These are phyloP conservation scores for Wickerhamomyces queroliae DNA, from an alignment of 805 yeast genomes.

Conservation along the genomic window DNA sequence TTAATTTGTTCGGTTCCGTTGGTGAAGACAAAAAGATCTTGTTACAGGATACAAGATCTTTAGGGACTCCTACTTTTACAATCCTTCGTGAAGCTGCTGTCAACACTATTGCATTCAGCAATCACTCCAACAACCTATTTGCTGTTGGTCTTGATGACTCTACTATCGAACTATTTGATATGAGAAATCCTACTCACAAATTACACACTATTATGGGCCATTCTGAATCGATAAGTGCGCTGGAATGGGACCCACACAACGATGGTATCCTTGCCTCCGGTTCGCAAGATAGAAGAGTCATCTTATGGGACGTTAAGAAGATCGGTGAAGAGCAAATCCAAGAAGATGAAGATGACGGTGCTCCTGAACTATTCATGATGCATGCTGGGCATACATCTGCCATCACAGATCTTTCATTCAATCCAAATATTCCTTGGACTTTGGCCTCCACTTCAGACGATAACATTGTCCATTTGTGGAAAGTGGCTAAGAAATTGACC, in stretches of 20 bases:
- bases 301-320: constrained; percentile 73
- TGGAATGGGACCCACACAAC: constrained; percentile 72
- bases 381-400: constrained; percentile 88
- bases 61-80: constrained; percentile 18
- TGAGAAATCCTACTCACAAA: constrained; percentile 40
- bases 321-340: constrained; percentile 82
- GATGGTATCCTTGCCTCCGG: constrained; percentile 79
- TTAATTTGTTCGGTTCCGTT: constrained; percentile 57
- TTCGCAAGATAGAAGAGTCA: constrained; percentile 69
- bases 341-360: constrained; percentile 89
- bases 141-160: constrained; percentile 71
- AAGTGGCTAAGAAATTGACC: constrained; percentile 30
- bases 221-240: constrained; percentile 59
- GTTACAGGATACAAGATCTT: constrained; percentile 47
- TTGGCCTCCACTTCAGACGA: constrained; percentile 50
- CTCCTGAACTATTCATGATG: constrained; percentile 84
- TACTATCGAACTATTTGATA: constrained; percentile 59
- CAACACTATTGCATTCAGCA: constrained; percentile 63
- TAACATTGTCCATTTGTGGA: constrained; percentile 41
- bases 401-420: constrained; percentile 68
- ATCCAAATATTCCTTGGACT: constrained; percentile 67
- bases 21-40: constrained; percentile 61
- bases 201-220: constrained; percentile 81
- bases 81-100: constrained; percentile 33
- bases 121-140: constrained; percentile 49